Conservation (phyloP, 345 rosid species). For the Salix purpurea region DNA sequence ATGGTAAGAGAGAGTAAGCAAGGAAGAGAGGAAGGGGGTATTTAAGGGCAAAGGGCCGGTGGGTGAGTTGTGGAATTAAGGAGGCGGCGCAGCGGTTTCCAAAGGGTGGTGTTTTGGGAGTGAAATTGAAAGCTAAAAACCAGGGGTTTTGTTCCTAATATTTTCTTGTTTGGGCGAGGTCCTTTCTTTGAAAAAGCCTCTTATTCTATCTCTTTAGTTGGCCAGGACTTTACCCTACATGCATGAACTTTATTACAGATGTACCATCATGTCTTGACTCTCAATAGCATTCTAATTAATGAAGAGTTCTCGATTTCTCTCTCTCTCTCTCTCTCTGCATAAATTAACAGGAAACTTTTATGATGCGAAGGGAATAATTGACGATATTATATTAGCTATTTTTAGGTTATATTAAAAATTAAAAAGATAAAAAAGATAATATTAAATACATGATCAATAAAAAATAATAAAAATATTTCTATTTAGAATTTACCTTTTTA, state of each 20-base stretch:
- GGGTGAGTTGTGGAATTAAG: background rate
- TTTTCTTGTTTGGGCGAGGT: constrained; percentile 7
- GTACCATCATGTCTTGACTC: background rate
- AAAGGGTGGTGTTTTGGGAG: background rate
- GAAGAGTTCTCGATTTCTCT: background rate
- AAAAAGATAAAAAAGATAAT: no score
- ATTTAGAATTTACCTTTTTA: no score
- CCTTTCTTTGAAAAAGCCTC: constrained; percentile 2
- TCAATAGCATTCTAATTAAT: background rate
- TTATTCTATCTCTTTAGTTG: constrained; percentile 1
- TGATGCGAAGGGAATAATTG: no score
- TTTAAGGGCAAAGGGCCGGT: background rate
- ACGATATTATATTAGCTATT: no score
- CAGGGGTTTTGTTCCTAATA: constrained; percentile 18
- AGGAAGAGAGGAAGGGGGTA: background rate
- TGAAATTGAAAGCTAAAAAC: constrained; percentile 17
- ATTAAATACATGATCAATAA: no score
- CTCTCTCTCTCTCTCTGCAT: background rate
- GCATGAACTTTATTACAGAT: constrained; percentile 35
- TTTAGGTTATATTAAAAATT: no score
- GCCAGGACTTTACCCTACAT: constrained; percentile 22
- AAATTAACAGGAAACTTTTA: no score
- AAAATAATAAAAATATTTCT: no score
- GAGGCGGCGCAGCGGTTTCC: constrained; percentile 22
- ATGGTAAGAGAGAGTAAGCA: background rate